phyloP scores from a whole-genome alignment of 495 filamentous ascomycete species.

The Stereocaulon alpinum region DNA sequence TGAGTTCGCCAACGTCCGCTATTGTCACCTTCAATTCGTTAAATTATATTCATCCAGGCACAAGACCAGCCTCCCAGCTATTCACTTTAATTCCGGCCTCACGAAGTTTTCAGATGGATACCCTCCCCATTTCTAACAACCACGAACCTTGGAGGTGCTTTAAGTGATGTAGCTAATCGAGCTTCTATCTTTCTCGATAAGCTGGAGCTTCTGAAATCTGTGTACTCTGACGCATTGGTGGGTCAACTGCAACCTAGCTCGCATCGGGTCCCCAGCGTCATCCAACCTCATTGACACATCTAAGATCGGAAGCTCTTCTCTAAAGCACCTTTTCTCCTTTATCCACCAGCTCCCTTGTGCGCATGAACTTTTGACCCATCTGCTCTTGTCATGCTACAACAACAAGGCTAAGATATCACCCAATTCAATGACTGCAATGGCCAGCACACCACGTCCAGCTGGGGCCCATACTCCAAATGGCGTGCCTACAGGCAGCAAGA shows the following conservation, averaged over 20 bases:
- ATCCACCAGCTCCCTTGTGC: background rate
- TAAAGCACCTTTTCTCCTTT: too few relatives aligned
- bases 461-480: slow-evolving; percentile 15
- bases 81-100: background rate
- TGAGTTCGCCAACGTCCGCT: background rate
- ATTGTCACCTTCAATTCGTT: background rate
- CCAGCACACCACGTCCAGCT: slow-evolving; percentile 15
- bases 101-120: background rate
- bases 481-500: slow-evolving; percentile 12
- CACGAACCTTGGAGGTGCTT: background rate
- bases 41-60: background rate
- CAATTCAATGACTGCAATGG: background rate
- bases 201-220: background rate
- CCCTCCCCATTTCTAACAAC: slow-evolving; percentile 3
- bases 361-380: background rate
- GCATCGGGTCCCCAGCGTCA: background rate
- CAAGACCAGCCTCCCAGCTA: background rate
- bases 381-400: background rate
- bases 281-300: background rate
- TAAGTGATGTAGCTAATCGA: slow-evolving; percentile 1
- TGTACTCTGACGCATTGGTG: background rate
- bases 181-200: background rate
- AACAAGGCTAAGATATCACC: background rate
- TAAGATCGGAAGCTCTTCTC: background rate
- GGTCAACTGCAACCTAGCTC: too few relatives aligned